Percentiles rank a stretch among this genome's conserved stretches.
Evolutionary conservation across 768 basidiomycete species (phyloP).

Genomic region (Russula vinacea): DNA sequence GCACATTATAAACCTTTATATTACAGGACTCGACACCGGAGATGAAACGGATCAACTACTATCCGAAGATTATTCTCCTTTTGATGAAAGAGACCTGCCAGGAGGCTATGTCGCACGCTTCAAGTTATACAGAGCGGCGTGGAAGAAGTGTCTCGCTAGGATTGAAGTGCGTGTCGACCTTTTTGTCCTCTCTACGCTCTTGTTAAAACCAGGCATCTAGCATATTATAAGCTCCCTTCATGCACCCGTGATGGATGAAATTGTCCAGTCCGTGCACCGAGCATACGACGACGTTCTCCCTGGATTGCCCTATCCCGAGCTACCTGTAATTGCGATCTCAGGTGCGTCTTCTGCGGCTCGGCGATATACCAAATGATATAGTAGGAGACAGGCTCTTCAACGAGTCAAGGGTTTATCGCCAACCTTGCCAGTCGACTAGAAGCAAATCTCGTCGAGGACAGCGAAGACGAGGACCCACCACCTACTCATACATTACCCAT

Average conservation of each 20-base stretch:
- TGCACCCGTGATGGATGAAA: slow-evolving; percentile 22
- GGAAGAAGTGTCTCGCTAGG: slow-evolving; percentile 27
- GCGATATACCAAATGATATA: neutral
- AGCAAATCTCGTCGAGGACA: slow-evolving; percentile 3
- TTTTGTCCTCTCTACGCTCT: neutral
- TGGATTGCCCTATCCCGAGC: slow-evolving; percentile 29
- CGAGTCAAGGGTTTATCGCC: slow-evolving; percentile 21
- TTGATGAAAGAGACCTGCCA: slow-evolving; percentile 26
- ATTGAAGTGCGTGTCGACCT: slow-evolving; percentile 21
- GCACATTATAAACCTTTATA: neutral
- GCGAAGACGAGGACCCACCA: slow-evolving; percentile 10
- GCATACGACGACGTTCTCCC: slow-evolving; percentile 30
- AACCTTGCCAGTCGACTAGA: slow-evolving; percentile 21
- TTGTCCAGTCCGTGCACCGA: slow-evolving; percentile 24
- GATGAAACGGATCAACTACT: slow-evolving; percentile 5
- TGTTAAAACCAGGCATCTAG: slow-evolving; percentile 11
- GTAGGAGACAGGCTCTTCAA: slow-evolving; percentile 19
- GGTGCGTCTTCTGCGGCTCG: slow-evolving; percentile 14
- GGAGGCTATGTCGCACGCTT: slow-evolving; percentile 24
- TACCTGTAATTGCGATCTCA: slow-evolving; percentile 27
- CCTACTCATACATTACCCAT: slow-evolving; percentile 20
- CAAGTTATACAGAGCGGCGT: slow-evolving; percentile 25
- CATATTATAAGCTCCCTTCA: slow-evolving; percentile 23
- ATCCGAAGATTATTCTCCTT: slow-evolving; percentile 21
- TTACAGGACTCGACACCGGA: slow-evolving; percentile 1